phyloP scores from a whole-genome alignment of 2,329 filamentous ascomycete genomes.

The Aspergillus fijiensis region DNA sequence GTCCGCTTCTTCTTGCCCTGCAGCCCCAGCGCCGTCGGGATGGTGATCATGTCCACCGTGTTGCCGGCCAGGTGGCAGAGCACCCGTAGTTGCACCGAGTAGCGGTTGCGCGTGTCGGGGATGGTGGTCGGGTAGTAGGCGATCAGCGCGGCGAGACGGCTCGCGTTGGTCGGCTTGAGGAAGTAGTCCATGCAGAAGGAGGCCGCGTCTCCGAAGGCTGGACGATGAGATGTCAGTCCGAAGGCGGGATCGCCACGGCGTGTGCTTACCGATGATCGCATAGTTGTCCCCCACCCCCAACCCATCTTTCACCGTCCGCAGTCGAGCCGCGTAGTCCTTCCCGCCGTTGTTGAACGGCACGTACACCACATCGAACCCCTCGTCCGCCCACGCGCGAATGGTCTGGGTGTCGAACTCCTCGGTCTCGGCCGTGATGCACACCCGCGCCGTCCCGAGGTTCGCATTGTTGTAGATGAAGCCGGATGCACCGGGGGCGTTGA shows the following conservation, averaged over 20 bases:
- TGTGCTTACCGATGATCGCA: slow-evolving; percentile 57
- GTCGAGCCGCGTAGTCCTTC: slow-evolving; percentile 51
- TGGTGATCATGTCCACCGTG: slow-evolving; percentile 50
- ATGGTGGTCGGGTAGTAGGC: slow-evolving; percentile 64
- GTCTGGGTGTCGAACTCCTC: slow-evolving; percentile 54
- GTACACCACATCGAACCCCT: slow-evolving; percentile 62
- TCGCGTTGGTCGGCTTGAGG: slow-evolving; percentile 55
- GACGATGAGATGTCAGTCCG: not conserved
- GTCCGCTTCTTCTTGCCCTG: slow-evolving; percentile 52
- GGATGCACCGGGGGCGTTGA: slow-evolving; percentile 32
- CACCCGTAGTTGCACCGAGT: slow-evolving; percentile 45
- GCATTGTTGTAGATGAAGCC: slow-evolving; percentile 38
- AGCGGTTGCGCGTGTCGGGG: slow-evolving; percentile 47
- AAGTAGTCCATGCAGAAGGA: slow-evolving; percentile 59
- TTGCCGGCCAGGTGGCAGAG: slow-evolving; percentile 58
- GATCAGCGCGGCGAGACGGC: slow-evolving; percentile 55
- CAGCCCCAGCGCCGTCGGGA: slow-evolving; percentile 53
- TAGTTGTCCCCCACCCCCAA: slow-evolving; percentile 61
- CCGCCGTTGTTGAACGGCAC: slow-evolving; percentile 54
- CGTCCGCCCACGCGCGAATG: slow-evolving; percentile 56
- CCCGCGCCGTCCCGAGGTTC: slow-evolving; percentile 29
- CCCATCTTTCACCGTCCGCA: slow-evolving; percentile 54
- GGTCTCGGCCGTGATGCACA: slow-evolving; percentile 37
- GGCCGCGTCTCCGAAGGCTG: slow-evolving; percentile 65
- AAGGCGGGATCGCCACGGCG: not conserved